Conservation (phyloP, 352 stramenopile genomes). For the Peronospora belbahrii region DNA sequence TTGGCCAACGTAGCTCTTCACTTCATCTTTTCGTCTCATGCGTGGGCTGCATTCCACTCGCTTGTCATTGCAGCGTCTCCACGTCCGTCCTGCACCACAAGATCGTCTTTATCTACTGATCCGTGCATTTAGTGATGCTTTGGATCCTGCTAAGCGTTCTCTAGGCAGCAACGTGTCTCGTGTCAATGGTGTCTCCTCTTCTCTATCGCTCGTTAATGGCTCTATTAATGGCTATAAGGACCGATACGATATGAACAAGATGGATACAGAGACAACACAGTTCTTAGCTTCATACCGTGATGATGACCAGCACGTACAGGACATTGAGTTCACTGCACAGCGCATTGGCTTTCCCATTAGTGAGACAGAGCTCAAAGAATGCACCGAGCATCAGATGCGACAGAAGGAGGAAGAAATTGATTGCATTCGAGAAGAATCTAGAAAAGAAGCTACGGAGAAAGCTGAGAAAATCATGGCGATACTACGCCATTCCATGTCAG, state of each 20-base stretch:
- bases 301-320: conserved; percentile 21
- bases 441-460: conserved; percentile 53
- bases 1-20: conserved; percentile 12
- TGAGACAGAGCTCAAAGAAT: conserved; percentile 33
- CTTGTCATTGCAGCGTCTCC: conserved; percentile 33
- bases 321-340: conserved; percentile 63
- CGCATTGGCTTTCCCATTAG: conserved; percentile 66
- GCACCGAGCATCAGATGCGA: conserved; percentile 15
- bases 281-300: conserved; percentile 24
- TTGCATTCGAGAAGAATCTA: conserved; percentile 65
- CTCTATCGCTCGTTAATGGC: conserved; percentile 9
- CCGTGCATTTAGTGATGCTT: conserved; percentile 39
- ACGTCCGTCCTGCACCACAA: conserved; percentile 6
- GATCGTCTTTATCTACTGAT: conserved; percentile 27
- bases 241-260: not conserved
- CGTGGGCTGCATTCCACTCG: conserved; percentile 33
- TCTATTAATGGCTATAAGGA: conserved; percentile 16
- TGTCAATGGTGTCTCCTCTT: not conserved
- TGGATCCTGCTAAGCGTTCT: conserved; percentile 20
- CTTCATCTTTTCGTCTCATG: conserved; percentile 8
- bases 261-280: conserved; percentile 10
- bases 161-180: not conserved
- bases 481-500: conserved; percentile 76
- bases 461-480: conserved; percentile 73
- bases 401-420: conserved; percentile 30